Evolutionary conservation across 2,329 filamentous ascomycete species (phyloP), one percentile per base, ranked within the genome.

Genomic region (Orbilia quercus): DNA sequence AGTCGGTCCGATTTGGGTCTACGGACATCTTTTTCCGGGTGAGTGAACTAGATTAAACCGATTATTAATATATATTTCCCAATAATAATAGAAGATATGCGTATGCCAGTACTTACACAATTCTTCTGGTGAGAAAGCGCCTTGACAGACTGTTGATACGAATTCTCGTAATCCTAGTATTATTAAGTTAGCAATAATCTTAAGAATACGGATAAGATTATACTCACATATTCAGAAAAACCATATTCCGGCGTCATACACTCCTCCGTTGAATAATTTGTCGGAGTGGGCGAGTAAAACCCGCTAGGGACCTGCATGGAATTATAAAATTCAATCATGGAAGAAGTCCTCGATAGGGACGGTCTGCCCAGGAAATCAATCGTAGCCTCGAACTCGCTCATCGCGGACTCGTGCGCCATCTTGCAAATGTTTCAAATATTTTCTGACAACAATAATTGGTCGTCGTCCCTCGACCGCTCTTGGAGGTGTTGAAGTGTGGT

Each of bases 301-400:
- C 42, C 60, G 22, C 36, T 62, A 18, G 45, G 42, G 20, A 51
- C 16, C n/a, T 66, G 69, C 60, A 66, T 51, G 2, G 54, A 31
- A 25, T 55, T 55, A 40, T 73, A 73, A 22, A 66, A 66, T 20
- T 73, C 69, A 20, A 64, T 31, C 47, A 59, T 66, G 2, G 69
- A 66, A 14, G 69, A 62, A 36, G 60, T 44, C 42, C 60, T 54
- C 4, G 69, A 62, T 22, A 73, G 22, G 23, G 60, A 73, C 12
- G 69, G 69, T 57, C 60, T 60, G 5, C 69, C 69, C 38, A 73
- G 38, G 34, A 73, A 73, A 40, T 73, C 69, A 53, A 73, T 73
- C 7, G 69, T 66, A 1, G 59, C 69, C 20, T 66, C 60, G 47
- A 66, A 66, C 18, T 57, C 54, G 25, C 40, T 62, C 25, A 47